Conservation (phyloP, 2,329 filamentous ascomycete genomes). For the Sclerotinia minor region DNA sequence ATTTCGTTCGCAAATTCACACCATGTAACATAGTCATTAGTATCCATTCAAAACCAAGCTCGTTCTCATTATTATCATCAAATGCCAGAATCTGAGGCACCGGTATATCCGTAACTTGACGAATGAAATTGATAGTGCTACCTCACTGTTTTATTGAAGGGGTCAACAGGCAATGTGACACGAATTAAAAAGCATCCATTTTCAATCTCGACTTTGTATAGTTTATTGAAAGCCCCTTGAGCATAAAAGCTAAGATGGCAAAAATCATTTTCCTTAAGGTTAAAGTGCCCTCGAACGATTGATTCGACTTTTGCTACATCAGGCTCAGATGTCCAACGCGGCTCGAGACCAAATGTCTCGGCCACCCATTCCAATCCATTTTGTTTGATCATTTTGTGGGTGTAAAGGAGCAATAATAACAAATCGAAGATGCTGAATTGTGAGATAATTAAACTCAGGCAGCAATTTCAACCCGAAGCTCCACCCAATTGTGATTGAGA, state of each 20-base stretch:
- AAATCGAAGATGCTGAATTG: not conserved
- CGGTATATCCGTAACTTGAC: constrained; percentile 40
- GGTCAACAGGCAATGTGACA: constrained; percentile 44
- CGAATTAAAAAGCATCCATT: constrained; percentile 41
- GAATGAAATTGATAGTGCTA: constrained; percentile 43
- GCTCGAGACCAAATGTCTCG: constrained; percentile 25
- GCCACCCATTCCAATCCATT: constrained; percentile 27
- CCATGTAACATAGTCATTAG: constrained; percentile 41
- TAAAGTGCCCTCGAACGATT: constrained; percentile 36
- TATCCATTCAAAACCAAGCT: constrained; percentile 47
- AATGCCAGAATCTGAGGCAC: constrained; percentile 43
- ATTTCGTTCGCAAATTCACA: constrained; percentile 34
- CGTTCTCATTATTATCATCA: constrained; percentile 41
- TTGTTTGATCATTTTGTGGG: constrained; percentile 14
- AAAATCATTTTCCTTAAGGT: constrained; percentile 28
- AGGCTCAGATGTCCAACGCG: constrained; percentile 38
- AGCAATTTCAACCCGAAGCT: too few relatives aligned
- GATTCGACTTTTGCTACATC: constrained; percentile 34
- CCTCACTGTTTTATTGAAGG: constrained; percentile 46
- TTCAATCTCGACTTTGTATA: constrained; percentile 38
- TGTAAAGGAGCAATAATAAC: not conserved
- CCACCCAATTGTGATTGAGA: not conserved
- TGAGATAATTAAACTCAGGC: not conserved
- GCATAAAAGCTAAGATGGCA: constrained; percentile 37
- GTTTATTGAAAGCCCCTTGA: constrained; percentile 40